Evolutionary conservation across 2,329 filamentous ascomycete genomes (phyloP).

Genomic region (Colletotrichum horii): DNA sequence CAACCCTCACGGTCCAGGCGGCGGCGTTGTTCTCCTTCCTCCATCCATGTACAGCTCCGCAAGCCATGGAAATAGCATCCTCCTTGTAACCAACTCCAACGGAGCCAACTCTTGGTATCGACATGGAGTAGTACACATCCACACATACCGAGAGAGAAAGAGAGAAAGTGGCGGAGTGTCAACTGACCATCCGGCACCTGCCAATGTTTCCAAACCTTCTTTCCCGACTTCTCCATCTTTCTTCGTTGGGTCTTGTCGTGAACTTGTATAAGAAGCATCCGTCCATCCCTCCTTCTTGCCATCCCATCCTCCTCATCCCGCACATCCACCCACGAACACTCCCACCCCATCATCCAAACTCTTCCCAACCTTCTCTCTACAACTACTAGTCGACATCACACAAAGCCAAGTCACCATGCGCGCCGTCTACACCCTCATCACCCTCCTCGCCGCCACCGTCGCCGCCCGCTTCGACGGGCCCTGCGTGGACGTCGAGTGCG

Average conservation of each 20-base stretch:
- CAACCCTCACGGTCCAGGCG: neutral
- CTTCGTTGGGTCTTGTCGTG: neutral
- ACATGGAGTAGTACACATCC: neutral
- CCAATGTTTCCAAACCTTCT: neutral
- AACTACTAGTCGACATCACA: neutral
- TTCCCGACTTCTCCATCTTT: neutral
- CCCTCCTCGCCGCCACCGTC: constrained; percentile 6
- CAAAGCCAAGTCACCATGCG: neutral
- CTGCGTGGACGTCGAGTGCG: constrained; percentile 5
- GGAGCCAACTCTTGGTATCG: neutral
- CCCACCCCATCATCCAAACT: neutral
- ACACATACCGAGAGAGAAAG: neutral
- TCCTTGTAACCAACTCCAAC: neutral
- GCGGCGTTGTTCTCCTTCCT: neutral
- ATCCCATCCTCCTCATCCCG: constrained; percentile 4
- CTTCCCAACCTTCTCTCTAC: neutral
- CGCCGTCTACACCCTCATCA: neutral
- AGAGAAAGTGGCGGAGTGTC: neutral
- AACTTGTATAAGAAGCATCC: constrained; percentile 5
- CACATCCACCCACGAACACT: neutral
- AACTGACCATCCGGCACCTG: neutral
- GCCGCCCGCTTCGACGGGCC: constrained; percentile 13
- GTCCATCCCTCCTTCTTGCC: neutral
- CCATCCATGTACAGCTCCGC: neutral
- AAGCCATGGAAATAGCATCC: constrained; percentile 5